These are phyloP conservation scores for Tetradesmus obliquus DNA, from an alignment of 139 green algal genomes.

Conservation along the genomic window DNA sequence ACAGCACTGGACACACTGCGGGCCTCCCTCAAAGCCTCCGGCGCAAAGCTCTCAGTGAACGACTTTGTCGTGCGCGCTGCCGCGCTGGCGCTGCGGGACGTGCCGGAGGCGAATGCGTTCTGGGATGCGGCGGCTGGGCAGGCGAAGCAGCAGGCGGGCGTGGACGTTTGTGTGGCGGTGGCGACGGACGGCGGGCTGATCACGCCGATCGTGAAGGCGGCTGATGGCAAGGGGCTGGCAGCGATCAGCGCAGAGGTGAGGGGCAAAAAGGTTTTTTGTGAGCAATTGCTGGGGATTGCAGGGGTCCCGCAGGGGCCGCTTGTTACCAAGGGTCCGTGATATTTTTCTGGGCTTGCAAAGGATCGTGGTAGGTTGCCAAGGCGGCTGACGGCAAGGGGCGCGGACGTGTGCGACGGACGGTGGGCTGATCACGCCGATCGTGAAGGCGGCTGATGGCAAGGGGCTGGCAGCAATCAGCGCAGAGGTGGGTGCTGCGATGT, in stretches of 20 bases:
- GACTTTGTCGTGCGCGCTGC: constrained; percentile 94
- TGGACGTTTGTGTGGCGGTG: constrained; percentile 92
- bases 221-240: constrained; percentile 70
- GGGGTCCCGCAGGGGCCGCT: too few species aligned
- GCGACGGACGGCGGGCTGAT: constrained; percentile 91
- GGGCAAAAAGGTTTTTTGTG: too few species aligned
- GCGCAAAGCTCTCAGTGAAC: constrained; percentile 87
- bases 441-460: constrained; percentile 79
- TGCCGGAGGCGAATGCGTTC: constrained; percentile 73
- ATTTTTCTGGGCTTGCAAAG: too few species aligned
- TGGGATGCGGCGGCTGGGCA: constrained; percentile 65
- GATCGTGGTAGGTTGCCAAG: background rate
- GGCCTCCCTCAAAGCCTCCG: constrained; percentile 23
- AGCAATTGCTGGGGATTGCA: background rate
- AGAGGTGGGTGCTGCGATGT: background rate
- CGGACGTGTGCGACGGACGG: constrained; percentile 80
- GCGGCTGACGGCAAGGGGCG: too few species aligned
- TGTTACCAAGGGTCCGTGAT: too few species aligned
- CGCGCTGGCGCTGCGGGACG: constrained; percentile 84
- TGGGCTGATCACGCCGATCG: constrained; percentile 94
- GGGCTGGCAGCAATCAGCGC: background rate
- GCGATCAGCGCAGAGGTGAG: constrained; percentile 4
- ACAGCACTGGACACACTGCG: constrained; percentile 49
- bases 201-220: constrained; percentile 87
- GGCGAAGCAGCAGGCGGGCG: constrained; percentile 46